Percentiles rank a stretch among this genome's conserved stretches.
Conservation (phyloP, 2,329 filamentous ascomycete genomes). For the Aureobasidium lini region DNA sequence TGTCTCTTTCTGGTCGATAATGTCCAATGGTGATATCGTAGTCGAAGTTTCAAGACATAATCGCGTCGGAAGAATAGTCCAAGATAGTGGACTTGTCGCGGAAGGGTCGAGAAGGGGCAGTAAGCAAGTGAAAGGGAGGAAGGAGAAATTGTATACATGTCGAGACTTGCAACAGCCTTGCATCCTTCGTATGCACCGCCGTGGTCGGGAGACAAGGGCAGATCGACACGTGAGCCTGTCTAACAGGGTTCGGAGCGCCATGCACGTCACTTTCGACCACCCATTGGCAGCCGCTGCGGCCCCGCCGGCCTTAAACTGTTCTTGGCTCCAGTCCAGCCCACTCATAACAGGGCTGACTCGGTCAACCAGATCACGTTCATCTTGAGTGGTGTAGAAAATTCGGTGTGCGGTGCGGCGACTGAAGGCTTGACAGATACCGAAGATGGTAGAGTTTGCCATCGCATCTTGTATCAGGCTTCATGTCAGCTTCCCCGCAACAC, state of each 20-base stretch:
- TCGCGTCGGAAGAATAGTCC: neutral
- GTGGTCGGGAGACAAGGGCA: neutral
- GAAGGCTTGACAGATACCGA: no score
- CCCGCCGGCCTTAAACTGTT: neutral
- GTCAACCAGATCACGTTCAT: no score
- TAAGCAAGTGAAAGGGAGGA: neutral
- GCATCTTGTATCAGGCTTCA: no score
- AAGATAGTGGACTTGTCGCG: neutral
- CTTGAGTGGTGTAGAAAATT: no score
- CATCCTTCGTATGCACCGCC: slow-evolving; percentile 1
- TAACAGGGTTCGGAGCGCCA: neutral
- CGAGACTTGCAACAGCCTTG: neutral
- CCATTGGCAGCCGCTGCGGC: neutral
- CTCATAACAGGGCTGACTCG: neutral
- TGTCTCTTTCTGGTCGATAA: neutral
- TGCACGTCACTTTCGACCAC: neutral
- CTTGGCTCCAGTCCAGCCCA: neutral
- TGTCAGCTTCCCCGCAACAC: no score
- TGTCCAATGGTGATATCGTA: neutral
- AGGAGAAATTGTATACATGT: neutral
- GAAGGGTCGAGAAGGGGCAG: no score
- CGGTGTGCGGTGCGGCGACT: no score
- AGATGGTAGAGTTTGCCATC: no score
- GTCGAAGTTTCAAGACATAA: neutral
- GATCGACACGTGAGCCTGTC: neutral